A percentile compares a stretch with the other conserved stretches of the same genome.
These are phyloP conservation scores for Trichoderma oligosporum DNA, from an alignment of 2,329 filamentous ascomycete genomes.

Conservation along the genomic window DNA sequence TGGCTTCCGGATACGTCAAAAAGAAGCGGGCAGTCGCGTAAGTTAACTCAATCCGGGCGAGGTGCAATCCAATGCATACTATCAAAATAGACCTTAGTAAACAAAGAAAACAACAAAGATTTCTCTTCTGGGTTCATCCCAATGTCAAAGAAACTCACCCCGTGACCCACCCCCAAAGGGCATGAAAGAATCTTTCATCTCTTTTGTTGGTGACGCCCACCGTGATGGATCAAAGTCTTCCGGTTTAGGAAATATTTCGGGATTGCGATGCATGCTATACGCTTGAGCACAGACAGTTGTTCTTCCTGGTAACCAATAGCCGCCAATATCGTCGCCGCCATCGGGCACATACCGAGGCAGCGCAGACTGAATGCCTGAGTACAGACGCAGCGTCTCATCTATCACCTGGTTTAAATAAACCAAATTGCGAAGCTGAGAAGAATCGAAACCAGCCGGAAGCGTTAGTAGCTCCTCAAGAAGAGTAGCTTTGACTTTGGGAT, in stretches of 20 bases:
- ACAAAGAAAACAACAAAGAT: constrained; percentile 18
- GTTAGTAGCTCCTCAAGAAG: constrained; percentile 36
- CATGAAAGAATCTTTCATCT: constrained; percentile 43
- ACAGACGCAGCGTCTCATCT: constrained; percentile 11
- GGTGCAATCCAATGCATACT: constrained; percentile 52
- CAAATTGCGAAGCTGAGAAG: not conserved
- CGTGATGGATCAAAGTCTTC: not conserved
- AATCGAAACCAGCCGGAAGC: constrained; percentile 26
- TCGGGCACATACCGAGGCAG: not conserved
- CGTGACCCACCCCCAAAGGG: not conserved
- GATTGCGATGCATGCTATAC: not conserved
- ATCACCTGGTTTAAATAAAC: constrained; percentile 6
- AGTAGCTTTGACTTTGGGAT: constrained; percentile 28
- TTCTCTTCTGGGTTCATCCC: no score
- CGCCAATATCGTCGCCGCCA: not conserved
- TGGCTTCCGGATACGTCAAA: constrained; percentile 38
- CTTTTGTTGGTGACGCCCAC: constrained; percentile 24
- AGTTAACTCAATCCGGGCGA: constrained; percentile 54
- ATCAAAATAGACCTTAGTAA: not conserved
- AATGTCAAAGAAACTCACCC: constrained; percentile 45
- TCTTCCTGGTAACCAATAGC: not conserved
- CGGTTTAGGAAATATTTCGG: not conserved
- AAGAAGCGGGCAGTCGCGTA: constrained; percentile 50
- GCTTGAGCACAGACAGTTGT: not conserved
- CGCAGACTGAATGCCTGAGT: constrained; percentile 4